Percentiles rank a stretch among this genome's conserved stretches.
Conservation (phyloP, 192 early-diverging fungal genomes). For the Diversispora epigaea region DNA sequence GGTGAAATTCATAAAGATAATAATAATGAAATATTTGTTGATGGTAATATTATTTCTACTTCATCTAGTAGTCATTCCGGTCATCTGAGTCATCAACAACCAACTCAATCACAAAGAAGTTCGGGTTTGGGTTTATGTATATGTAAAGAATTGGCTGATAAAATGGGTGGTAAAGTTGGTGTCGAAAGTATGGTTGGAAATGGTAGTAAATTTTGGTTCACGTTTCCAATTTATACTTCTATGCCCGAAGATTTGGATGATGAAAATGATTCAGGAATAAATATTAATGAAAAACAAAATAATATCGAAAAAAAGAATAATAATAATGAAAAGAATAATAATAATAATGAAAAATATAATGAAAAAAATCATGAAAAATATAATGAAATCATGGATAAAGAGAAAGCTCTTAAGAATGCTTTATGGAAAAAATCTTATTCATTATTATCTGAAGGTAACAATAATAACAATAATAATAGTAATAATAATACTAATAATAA, state of each 20-base stretch:
- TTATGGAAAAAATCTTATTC: neutral
- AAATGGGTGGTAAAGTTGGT: constrained; percentile 44
- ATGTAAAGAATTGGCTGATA: constrained; percentile 44
- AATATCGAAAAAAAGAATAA: no score
- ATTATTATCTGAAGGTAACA: neutral
- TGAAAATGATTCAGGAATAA: neutral
- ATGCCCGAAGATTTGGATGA: neutral
- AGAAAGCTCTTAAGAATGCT: neutral
- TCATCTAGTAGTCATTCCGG: no score
- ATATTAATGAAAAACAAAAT: neutral
- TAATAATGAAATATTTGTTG: neutral
- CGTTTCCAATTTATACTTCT: neutral
- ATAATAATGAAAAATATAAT: no score
- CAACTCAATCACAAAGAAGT: constrained; percentile 37
- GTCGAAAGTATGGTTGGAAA: constrained; percentile 44
- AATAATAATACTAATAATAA: no score
- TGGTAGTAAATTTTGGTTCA: constrained; percentile 47
- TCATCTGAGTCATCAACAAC: neutral
- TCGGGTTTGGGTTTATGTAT: constrained; percentile 53
- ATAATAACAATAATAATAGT: neutral
- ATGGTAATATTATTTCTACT: neutral
- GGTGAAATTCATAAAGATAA: neutral
- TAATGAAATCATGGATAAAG: neutral
- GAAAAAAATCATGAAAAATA: no score
- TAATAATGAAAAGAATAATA: no score